Percentiles rank a stretch among this genome's conserved stretches.
These are phyloP conservation scores for Cryptomeria japonica DNA, from an alignment of 75 land plant species.

Conservation along the genomic window DNA sequence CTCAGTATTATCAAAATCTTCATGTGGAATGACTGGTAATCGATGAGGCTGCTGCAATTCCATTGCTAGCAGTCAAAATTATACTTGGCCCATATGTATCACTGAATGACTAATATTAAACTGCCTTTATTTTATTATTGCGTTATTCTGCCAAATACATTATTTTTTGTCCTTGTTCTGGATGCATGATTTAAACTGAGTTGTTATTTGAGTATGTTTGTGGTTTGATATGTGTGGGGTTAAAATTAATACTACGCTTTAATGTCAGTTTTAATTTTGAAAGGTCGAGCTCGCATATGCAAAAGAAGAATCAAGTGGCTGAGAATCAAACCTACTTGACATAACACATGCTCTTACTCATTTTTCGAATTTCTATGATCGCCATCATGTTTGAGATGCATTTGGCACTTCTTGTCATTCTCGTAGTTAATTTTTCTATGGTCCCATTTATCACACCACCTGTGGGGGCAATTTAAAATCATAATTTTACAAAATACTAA, in stretches of 20 bases:
- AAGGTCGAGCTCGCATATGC: neutral
- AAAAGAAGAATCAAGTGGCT: neutral
- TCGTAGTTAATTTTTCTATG: too few species aligned
- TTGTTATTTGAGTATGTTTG: neutral
- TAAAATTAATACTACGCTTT: neutral
- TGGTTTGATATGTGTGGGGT: neutral
- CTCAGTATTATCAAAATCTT: slow-evolving; percentile 87
- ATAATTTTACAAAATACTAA: neutral
- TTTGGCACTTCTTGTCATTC: too few species aligned
- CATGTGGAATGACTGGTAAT: slow-evolving; percentile 93
- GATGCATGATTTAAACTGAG: neutral
- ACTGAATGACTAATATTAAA: slow-evolving; percentile 74
- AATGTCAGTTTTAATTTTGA: neutral
- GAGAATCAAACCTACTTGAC: neutral
- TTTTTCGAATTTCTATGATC: neutral
- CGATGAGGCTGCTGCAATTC: slow-evolving; percentile 99
- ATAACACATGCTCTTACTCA: too few species aligned
- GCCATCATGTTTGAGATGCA: neutral
- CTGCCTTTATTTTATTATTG: neutral
- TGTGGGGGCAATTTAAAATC: too few species aligned
- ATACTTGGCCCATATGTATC: slow-evolving; percentile 96
- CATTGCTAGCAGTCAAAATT: slow-evolving; percentile 87
- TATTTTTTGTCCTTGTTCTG: neutral
- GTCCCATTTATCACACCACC: too few species aligned
- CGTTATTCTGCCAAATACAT: neutral